These are phyloP conservation scores for Pholiota microspora DNA, from an alignment of 768 basidiomycete genomes.

Conservation along the genomic window DNA sequence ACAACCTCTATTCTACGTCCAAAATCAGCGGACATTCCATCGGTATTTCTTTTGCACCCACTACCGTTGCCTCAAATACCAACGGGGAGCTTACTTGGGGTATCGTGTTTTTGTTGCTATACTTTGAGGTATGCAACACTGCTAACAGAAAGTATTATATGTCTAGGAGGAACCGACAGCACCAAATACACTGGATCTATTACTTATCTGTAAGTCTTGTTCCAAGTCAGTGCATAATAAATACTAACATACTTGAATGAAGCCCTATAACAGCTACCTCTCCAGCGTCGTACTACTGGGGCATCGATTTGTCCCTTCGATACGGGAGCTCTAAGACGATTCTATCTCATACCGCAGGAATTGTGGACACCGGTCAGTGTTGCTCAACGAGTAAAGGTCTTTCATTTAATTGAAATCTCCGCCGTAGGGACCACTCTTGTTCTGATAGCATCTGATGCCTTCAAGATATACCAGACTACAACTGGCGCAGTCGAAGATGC, in stretches of 20 bases:
- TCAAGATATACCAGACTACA: slow-evolving; percentile 35
- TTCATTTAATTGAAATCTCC: too few species aligned
- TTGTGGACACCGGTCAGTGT: slow-evolving; percentile 51
- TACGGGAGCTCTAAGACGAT: slow-evolving; percentile 44
- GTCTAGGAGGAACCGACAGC: slow-evolving; percentile 35
- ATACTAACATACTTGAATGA: background rate
- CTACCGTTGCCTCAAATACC: slow-evolving; percentile 24
- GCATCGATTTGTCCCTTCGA: slow-evolving; percentile 50
- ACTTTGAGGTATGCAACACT: too few species aligned
- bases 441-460: slow-evolving; percentile 43
- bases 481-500: slow-evolving; percentile 43
- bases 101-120: background rate
- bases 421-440: slow-evolving; percentile 45
- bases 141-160: background rate
- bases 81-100: slow-evolving; percentile 57
- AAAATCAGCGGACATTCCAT: slow-evolving; percentile 37
- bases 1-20: slow-evolving; percentile 44
- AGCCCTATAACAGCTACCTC: slow-evolving; percentile 45
- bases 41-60: slow-evolving; percentile 51
- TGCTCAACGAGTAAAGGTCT: background rate
- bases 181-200: slow-evolving; percentile 25
- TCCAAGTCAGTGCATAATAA: too few species aligned
- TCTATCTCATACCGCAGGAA: slow-evolving; percentile 44
- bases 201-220: slow-evolving; percentile 8
- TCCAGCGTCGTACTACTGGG: slow-evolving; percentile 53